Conservation (phyloP, 306 rosid genomes). For the Prunus mongolica region DNA sequence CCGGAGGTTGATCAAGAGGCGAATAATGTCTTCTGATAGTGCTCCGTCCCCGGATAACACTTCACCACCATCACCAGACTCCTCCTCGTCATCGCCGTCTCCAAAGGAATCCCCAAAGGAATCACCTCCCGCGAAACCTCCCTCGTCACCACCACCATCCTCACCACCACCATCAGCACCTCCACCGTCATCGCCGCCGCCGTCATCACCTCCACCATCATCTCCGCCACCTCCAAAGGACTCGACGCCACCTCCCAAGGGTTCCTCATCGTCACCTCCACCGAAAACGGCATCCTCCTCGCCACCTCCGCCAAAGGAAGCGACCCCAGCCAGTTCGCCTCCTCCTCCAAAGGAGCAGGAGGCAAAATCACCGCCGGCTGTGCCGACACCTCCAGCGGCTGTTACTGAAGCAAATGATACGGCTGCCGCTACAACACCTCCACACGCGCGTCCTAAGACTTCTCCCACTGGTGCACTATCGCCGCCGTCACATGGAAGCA, state of each 20-base stretch:
- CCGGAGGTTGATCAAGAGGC: conserved; percentile 35
- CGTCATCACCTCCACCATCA: conserved; percentile 11
- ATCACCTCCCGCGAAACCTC: neutral
- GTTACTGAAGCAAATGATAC: neutral
- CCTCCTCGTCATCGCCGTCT: neutral
- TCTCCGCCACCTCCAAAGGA: neutral
- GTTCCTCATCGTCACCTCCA: conserved; percentile 1
- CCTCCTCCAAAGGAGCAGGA: conserved; percentile 2
- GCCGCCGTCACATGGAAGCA: neutral
- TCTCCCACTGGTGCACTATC: neutral
- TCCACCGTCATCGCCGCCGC: neutral
- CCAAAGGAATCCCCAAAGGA: neutral
- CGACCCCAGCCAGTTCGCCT: neutral
- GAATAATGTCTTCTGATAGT: conserved; percentile 45
- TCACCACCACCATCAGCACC: conserved; percentile 18
- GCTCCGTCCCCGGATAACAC: conserved; percentile 24
- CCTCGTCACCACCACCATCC: conserved; percentile 10
- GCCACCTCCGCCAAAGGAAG: neutral
- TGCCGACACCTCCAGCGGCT: neutral
- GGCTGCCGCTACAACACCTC: neutral
- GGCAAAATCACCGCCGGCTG: neutral
- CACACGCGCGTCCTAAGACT: neutral
- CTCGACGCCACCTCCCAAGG: neutral
- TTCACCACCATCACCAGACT: conserved; percentile 14
- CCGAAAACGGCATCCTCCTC: neutral